Conservation (phyloP, 768 basidiomycete genomes). For the Tylopilus subfusipes region DNA sequence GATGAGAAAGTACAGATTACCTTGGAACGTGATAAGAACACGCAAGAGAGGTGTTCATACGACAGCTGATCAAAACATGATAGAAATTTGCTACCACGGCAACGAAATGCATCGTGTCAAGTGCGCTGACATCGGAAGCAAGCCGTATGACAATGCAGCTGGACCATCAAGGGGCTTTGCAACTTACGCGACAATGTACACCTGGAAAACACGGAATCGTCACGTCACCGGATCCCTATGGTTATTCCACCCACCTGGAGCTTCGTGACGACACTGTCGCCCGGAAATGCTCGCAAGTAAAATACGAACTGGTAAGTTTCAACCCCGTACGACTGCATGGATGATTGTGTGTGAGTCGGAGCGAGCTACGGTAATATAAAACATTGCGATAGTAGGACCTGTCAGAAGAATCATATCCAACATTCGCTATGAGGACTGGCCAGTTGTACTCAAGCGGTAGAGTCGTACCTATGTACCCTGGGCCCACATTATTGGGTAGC, state of each 20-base stretch:
- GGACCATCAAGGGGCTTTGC: background rate
- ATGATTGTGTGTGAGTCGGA: background rate
- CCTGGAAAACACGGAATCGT: background rate
- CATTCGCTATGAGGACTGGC: too few species aligned
- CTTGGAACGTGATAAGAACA: background rate
- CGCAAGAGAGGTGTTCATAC: background rate
- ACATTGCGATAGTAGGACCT: slow-evolving; percentile 1
- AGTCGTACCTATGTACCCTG: slow-evolving; percentile 8
- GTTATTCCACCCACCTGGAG: background rate
- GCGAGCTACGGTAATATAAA: background rate
- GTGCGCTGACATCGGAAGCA: background rate
- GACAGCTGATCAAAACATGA: background rate
- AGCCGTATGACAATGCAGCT: background rate
- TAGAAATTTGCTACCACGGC: background rate
- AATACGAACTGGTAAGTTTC: slow-evolving; percentile 9
- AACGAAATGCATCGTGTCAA: slow-evolving; percentile 4
- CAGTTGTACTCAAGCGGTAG: too few species aligned
- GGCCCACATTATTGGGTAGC: background rate
- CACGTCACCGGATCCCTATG: background rate
- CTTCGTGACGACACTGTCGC: background rate
- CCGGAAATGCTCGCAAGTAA: slow-evolving; percentile 2
- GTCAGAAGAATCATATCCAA: background rate
- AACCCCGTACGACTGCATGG: slow-evolving; percentile 5
- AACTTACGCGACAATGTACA: slow-evolving; percentile 6
- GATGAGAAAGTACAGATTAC: background rate